Base-by-base conservation (phyloP, 768 basidiomycete species). In the Boletus subcaerulescens region DNA sequence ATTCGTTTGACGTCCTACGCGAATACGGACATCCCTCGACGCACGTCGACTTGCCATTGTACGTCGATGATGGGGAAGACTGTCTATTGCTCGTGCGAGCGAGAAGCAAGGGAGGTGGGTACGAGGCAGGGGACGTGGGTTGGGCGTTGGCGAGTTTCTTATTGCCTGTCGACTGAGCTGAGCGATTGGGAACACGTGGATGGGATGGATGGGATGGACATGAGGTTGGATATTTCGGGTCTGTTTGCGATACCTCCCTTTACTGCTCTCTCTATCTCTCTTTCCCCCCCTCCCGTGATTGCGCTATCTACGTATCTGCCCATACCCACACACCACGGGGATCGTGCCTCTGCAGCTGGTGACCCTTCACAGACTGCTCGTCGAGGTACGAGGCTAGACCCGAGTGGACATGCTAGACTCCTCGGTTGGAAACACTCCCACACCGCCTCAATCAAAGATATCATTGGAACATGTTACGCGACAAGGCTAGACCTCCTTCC, bases 101-200 rank as follows among this genome's bases (percentile, higher is more conserved):
- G 66, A 55, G 45, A 12, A 42, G 50, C 36, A 67, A 65, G 32
- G 61, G 65, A 6, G 45, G 59, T 48, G 65, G 57, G 59, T 59
- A 60, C 38, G 63, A 68, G 4, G 44, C 57, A 5, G 80, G 81
- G 12, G 75, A 78, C 11, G 77, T 91, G 17, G 90, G 90, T 0
- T 92, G 91, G 91, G 85, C 86, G 4, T 68, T 93, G 57, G 90
- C 90, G 35, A 91, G 90, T 67, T 93, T 91, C 71, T 69, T 92
- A 67, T 77, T 85, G 26, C 87, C 87, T 10, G 62, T 85, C 54
- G 78, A 77, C 58, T 69, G 60, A 66, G 52, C 32, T 36, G 14
- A 13, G 13, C 35, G 29, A 29, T 29, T 10, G 2, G 29, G 29
- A 41, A 31, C 41, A 26, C 38, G 45, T 45, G 48, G 29, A 50